Evolutionary conservation across 176 grass and related monocot species (phyloP), one percentile per base, ranked within the genome.

Genomic region (Guadua angustifolia): DNA sequence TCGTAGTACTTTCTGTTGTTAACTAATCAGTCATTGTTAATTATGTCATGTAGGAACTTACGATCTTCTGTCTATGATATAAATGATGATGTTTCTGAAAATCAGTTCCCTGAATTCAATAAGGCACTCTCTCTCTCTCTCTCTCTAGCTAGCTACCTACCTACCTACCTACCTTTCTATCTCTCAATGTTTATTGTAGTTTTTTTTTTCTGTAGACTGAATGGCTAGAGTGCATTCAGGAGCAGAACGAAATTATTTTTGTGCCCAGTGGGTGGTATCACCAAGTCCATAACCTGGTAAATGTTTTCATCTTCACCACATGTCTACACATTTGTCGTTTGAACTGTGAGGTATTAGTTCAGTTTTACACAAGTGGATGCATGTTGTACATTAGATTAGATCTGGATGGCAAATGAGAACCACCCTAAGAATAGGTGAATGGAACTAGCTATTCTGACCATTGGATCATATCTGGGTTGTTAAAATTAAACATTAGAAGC

Each of bases 251-350:
- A 75, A 85, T 98, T 56, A 95, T 98, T 90, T 98, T 95, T 91
- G 93, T 98, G 35, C 95, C 95, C 61, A 98, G 93, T 69, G 93
- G 95, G 81, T 98, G 95, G 95, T 95, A 98, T 75, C 95, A 98
- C 83, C 93, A 95, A 92, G 95, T 98, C 73, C 91, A 98, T 88
- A 98, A 98, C 80, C 77, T 98, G 86, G 95, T 95, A 90, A 83
- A 29, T 87, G 33, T 82, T 40, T 43, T 46, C 9, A 52, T 66
- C 75, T 79, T 76, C 67, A 24, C 7, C 1, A 18, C 66, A 72
- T 88, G 26, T 78, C 64, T 63, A 45, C 61, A 55, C 44, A 35
- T 83, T 80, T 89, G 17, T 35, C 69, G 21, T 69, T 84, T 75
- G 6, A 66, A 44, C 14, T 55, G 45, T 18, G 22, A 87, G 62